Evolutionary conservation across 2,329 filamentous ascomycete species (phyloP).

Genomic region (Shiraia bambusicola): DNA sequence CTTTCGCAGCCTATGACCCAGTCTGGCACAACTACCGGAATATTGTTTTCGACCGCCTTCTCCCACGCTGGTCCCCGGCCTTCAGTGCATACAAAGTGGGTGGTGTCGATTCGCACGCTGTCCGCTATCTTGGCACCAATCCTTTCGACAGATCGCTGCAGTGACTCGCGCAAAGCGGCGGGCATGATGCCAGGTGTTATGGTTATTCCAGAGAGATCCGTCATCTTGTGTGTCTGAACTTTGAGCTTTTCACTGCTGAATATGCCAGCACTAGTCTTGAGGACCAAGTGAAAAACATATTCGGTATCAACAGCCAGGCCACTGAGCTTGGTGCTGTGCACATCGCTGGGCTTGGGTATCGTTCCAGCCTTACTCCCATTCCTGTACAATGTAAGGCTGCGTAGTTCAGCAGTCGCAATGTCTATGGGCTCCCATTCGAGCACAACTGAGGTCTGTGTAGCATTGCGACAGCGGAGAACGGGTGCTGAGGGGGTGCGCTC

Average conservation of each 20-base stretch:
- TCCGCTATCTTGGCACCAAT: conserved; percentile 94
- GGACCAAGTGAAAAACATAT: conserved; percentile 89
- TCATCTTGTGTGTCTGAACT: conserved; percentile 97
- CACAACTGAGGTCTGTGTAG: conserved; percentile 96
- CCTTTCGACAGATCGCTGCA: conserved; percentile 74
- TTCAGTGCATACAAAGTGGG: conserved; percentile 96
- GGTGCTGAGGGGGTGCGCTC: conserved; percentile 74
- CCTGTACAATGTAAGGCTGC: conserved; percentile 86
- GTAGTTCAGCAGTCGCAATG: conserved; percentile 86
- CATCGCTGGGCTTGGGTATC: conserved; percentile 83
- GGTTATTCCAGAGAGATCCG: conserved; percentile 90
- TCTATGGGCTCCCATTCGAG: conserved; percentile 97
- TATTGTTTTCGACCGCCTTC: conserved; percentile 96
- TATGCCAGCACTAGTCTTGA: conserved; percentile 88
- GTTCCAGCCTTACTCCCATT: conserved; percentile 96
- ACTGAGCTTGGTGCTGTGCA: conserved; percentile 94
- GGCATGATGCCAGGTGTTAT: conserved; percentile 89
- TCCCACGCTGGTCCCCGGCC: conserved; percentile 89
- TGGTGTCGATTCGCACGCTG: conserved; percentile 91
- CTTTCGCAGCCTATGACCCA: conserved; percentile 97
- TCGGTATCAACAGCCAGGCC: conserved; percentile 95
- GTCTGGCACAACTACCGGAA: conserved; percentile 92
- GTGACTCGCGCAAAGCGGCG: conserved; percentile 67
- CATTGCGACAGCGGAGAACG: conserved; percentile 87
- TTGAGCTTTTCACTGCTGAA: conserved; percentile 79